Evolutionary conservation across 2,329 filamentous ascomycete genomes (phyloP).

Genomic region (Talaromyces sp.): DNA sequence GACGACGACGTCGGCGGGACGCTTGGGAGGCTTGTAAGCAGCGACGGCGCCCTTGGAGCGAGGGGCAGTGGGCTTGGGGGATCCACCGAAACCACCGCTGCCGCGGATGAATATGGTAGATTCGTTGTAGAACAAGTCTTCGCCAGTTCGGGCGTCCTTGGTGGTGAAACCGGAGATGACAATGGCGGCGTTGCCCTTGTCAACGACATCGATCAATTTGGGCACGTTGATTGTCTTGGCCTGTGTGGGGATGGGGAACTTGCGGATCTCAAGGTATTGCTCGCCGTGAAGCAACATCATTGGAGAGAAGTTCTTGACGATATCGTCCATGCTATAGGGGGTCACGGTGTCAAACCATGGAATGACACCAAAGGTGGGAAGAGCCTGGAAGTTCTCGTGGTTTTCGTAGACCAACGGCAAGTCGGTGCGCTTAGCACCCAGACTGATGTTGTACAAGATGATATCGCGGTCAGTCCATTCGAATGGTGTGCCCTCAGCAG

Average conservation of each 20-base stretch:
- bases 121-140: constrained; percentile 97
- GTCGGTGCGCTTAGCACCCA: constrained; percentile 88
- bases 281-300: constrained; percentile 99
- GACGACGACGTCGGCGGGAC: constrained; percentile 73
- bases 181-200: constrained; percentile 89
- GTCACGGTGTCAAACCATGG: constrained; percentile 83
- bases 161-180: constrained; percentile 78
- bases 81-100: constrained; percentile 83
- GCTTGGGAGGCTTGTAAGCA: constrained; percentile 71
- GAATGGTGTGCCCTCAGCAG: constrained; percentile 72
- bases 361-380: constrained; percentile 94
- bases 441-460: constrained; percentile 91
- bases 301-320: constrained; percentile 93
- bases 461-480: constrained; percentile 80
- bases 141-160: constrained; percentile 76
- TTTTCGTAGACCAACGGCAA: constrained; percentile 87
- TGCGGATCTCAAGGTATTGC: constrained; percentile 92
- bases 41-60: constrained; percentile 79
- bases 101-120: constrained; percentile 88
- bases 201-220: constrained; percentile 86
- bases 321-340: constrained; percentile 74
- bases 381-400: constrained; percentile 83
- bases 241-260: constrained; percentile 85
- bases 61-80: constrained; percentile 61
- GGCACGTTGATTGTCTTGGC: constrained; percentile 72